Conservation (phyloP, 2,329 filamentous ascomycete genomes). For the Fusarium sp. region DNA sequence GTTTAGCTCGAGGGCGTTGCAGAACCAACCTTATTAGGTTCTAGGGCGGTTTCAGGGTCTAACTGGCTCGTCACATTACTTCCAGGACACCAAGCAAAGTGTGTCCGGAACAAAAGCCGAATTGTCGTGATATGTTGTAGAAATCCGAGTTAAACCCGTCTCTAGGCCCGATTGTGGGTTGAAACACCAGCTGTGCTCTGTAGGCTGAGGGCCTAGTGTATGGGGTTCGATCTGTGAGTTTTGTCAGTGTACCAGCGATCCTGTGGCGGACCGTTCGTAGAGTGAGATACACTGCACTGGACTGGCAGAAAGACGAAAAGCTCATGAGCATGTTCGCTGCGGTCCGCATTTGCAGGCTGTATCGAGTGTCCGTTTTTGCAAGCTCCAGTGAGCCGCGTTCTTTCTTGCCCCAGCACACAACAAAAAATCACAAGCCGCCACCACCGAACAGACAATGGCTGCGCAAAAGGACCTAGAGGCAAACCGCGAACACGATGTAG, state of each 20-base stretch:
- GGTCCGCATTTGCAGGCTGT: neutral
- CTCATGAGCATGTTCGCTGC: neutral
- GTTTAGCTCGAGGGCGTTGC: no score
- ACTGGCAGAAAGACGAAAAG: neutral
- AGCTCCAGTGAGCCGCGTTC: neutral
- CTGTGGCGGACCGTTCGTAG: neutral
- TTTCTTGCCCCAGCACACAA: neutral
- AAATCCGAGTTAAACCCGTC: neutral
- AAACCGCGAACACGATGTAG: neutral
- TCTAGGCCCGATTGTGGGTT: constrained; percentile 8
- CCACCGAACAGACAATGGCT: neutral
- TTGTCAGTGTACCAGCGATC: neutral
- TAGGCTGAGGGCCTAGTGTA: neutral
- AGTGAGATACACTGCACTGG: neutral
- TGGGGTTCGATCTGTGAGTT: neutral
- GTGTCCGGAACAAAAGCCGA: neutral
- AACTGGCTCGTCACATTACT: neutral
- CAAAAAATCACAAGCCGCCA: neutral
- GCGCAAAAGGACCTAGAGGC: constrained; percentile 26
- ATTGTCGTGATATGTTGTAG: constrained; percentile 13
- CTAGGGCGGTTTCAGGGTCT: neutral
- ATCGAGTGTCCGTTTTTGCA: neutral
- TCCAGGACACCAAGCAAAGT: constrained; percentile 7
- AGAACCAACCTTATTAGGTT: neutral
- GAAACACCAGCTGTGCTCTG: neutral